These are phyloP conservation scores for Penicillium cataractarum DNA, from an alignment of 495 filamentous ascomycete genomes.

Conservation along the genomic window DNA sequence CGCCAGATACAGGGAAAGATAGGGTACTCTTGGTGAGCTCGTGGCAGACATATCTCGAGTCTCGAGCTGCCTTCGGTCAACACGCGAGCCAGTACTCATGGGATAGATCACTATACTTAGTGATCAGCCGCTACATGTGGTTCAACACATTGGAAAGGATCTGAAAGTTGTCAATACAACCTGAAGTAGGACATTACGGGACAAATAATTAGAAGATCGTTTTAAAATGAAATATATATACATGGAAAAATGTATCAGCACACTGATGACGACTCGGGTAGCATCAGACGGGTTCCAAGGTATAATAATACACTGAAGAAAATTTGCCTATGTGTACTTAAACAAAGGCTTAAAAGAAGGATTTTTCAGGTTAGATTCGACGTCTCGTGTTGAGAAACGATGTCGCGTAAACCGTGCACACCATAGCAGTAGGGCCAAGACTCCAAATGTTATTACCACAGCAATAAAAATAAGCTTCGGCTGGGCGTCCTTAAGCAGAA, in stretches of 20 bases:
- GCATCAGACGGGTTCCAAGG: background rate
- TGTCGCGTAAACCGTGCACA: background rate
- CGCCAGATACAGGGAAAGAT: background rate
- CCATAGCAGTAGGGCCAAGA: background rate
- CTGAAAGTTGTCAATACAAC: background rate
- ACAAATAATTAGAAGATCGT: background rate
- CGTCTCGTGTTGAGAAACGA: background rate
- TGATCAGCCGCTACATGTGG: constrained; percentile 5
- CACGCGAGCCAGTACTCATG: constrained; percentile 6
- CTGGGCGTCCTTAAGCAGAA: background rate
- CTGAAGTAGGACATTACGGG: too few species aligned
- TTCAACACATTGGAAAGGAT: constrained; percentile 1
- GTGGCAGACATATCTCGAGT: background rate
- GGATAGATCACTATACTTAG: background rate
- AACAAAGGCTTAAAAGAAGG: background rate
- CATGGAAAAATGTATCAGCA: background rate
- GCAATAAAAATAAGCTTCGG: background rate
- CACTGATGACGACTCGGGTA: background rate
- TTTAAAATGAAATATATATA: background rate
- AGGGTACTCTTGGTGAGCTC: constrained; percentile 3
- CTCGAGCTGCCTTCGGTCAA: background rate
- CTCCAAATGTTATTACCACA: background rate
- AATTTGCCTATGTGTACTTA: background rate
- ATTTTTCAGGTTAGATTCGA: background rate
- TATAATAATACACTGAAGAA: background rate